These are phyloP conservation scores for Leptomonas seymouri DNA, from an alignment of 208 protist species.

Conservation along the genomic window DNA sequence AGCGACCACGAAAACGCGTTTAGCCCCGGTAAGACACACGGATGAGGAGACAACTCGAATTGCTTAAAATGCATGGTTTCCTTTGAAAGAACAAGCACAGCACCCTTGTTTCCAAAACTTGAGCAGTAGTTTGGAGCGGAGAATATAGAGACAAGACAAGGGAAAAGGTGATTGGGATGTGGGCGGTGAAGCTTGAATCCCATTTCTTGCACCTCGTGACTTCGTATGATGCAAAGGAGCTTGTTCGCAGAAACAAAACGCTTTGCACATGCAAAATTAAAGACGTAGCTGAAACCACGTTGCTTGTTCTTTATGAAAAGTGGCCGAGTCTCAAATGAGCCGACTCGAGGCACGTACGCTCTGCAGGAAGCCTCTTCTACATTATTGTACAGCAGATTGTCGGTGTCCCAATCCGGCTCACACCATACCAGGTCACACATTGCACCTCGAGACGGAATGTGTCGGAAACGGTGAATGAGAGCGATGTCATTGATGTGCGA, in stretches of 20 bases:
- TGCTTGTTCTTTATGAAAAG: constrained; percentile 75
- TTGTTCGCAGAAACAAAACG: constrained; percentile 96
- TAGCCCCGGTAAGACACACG: constrained; percentile 58
- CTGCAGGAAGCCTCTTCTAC: constrained; percentile 34
- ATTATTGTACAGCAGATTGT: constrained; percentile 77
- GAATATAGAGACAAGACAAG: constrained; percentile 97
- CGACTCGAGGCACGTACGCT: constrained; percentile 63
- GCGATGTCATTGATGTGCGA: constrained; percentile 93
- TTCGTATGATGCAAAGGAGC: constrained; percentile 95
- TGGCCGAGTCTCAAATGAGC: constrained; percentile 62
- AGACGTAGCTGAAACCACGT: constrained; percentile 80
- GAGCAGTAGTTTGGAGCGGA: constrained; percentile 98
- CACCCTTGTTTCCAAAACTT: constrained; percentile 97
- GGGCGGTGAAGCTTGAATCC: constrained; percentile 96
- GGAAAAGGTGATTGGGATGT: constrained; percentile 90
- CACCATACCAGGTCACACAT: constrained; percentile 99
- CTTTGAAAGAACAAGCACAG: constrained; percentile 75
- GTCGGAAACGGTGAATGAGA: constrained; percentile 95
- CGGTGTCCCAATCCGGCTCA: constrained; percentile 96
- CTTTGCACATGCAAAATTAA: constrained; percentile 79
- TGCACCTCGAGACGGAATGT: constrained; percentile 97
- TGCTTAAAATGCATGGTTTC: constrained; percentile 94
- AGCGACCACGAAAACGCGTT: constrained; percentile 84
- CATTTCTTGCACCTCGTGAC: constrained; percentile 95
- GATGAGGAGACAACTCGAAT: constrained; percentile 77